A percentile compares a stretch with the other conserved stretches of the same genome.
phyloP scores from a whole-genome alignment of 164 flowering plant genomes.

The Berberis thunbergii region DNA sequence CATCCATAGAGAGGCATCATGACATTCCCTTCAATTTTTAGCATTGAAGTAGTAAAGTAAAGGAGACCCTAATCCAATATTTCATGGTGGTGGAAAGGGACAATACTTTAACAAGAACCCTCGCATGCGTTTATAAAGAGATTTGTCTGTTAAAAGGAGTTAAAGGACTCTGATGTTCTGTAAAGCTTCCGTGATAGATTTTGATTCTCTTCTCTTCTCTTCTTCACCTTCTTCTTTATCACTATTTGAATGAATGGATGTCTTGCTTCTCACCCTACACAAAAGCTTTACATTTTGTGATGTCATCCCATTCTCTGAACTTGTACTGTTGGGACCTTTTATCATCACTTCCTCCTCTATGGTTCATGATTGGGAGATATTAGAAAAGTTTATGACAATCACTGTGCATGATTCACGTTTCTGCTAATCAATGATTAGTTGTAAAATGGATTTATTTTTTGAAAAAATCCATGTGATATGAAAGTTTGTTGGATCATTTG shows the following conservation, averaged over 20 bases:
- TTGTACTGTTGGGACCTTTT: not conserved
- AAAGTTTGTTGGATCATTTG: too few species aligned
- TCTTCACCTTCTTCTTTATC: not conserved
- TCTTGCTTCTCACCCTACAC: not conserved
- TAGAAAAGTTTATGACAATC: too few species aligned
- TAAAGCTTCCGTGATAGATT: not conserved
- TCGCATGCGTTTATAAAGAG: conserved; percentile 9
- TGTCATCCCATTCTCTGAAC: conserved; percentile 1
- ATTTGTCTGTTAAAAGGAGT: conserved; percentile 1
- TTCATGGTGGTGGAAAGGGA: not conserved
- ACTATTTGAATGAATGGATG: not conserved
- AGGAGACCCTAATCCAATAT: too few species aligned
- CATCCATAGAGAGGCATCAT: not conserved
- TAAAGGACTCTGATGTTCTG: not conserved
- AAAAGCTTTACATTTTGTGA: conserved; percentile 4
- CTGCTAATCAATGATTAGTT: too few species aligned
- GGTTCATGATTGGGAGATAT: too few species aligned
- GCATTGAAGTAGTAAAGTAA: too few species aligned
- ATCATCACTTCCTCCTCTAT: conserved; percentile 3
- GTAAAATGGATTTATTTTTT: too few species aligned
- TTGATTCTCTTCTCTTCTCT: not conserved
- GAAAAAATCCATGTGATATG: too few species aligned
- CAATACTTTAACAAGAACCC: not conserved
- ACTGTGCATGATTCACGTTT: too few species aligned
- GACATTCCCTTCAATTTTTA: not conserved